These are phyloP conservation scores for Tephrocybe sp. DNA, from an alignment of 768 basidiomycete species.

Conservation along the genomic window DNA sequence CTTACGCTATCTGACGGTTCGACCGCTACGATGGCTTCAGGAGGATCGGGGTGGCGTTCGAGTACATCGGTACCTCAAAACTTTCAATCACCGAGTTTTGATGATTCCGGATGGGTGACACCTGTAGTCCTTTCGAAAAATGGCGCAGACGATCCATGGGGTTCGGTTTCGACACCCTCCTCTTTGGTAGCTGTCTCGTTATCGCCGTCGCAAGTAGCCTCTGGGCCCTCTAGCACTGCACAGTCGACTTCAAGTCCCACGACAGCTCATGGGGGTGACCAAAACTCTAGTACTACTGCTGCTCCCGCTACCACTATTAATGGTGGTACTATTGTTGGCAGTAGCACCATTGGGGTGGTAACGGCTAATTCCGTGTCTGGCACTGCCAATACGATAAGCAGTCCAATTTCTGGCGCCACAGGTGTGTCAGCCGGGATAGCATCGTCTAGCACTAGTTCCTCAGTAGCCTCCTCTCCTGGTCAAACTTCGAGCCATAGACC, in stretches of 20 bases:
- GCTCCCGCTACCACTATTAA: neutral
- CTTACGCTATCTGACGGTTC: constrained; percentile 8
- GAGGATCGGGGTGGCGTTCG: neutral
- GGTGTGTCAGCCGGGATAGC: neutral
- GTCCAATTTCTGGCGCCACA: neutral
- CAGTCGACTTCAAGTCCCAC: no score
- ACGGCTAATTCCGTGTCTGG: no score
- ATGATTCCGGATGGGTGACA: constrained; percentile 6
- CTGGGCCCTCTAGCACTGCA: neutral
- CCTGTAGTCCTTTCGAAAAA: constrained; percentile 4
- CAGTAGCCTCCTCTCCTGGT: neutral
- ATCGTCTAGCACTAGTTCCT: neutral
- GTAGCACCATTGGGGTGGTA: no score
- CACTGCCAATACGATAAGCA: neutral
- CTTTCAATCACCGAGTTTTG: neutral
- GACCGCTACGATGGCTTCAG: constrained; percentile 2
- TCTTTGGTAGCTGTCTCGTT: neutral
- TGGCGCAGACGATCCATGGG: constrained; percentile 3
- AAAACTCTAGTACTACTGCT: neutral
- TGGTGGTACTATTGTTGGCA: no score
- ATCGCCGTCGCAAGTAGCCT: neutral
- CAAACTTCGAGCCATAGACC: neutral
- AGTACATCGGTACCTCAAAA: constrained; percentile 5
- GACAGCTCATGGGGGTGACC: neutral
- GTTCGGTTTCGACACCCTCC: neutral